Percentiles rank a stretch among this genome's conserved stretches.
Evolutionary conservation across 1,284 basidiomycete genomes (phyloP).

Genomic region (Peniophora sp.): DNA sequence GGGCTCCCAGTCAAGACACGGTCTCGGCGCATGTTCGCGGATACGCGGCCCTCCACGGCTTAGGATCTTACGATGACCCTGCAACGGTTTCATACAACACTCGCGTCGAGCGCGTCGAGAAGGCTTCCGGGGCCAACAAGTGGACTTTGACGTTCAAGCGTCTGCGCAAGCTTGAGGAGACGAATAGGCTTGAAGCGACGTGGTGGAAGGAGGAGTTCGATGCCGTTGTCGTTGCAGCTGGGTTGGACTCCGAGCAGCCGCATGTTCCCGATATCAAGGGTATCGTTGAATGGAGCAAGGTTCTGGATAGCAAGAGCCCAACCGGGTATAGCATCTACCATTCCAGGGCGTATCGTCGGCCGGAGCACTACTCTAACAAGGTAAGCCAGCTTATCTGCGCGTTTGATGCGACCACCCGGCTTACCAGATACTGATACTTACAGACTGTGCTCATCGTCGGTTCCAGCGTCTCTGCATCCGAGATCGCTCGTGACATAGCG

Average conservation of each 20-base stretch:
- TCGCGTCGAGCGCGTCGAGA: conserved; percentile 18
- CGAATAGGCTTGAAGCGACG: conserved; percentile 2
- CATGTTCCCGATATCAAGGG: conserved; percentile 7
- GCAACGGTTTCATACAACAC: conserved; percentile 16
- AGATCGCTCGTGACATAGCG: neutral
- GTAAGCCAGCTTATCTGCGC: neutral
- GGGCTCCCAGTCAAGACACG: neutral
- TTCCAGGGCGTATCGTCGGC: conserved; percentile 5
- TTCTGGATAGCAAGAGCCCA: neutral
- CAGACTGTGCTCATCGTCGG: conserved; percentile 1
- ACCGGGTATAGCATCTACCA: conserved; percentile 6
- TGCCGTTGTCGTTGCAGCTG: conserved; percentile 3
- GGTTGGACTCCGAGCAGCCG: conserved; percentile 1
- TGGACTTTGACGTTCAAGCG: conserved; percentile 17
- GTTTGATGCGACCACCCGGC: neutral
- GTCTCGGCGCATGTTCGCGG: conserved; percentile 12
- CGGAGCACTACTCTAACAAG: neutral
- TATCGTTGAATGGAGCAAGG: conserved; percentile 6
- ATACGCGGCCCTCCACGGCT: conserved; percentile 16
- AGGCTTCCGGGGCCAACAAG: conserved; percentile 6
- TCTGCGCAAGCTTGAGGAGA: conserved; percentile 2
- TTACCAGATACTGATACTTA: neutral
- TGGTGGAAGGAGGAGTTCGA: conserved; percentile 8
- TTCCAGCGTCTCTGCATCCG: neutral
- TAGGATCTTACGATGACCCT: conserved; percentile 17